phyloP scores from a whole-genome alignment of 352 stramenopile species.

The Phytopythium oedochilum region DNA sequence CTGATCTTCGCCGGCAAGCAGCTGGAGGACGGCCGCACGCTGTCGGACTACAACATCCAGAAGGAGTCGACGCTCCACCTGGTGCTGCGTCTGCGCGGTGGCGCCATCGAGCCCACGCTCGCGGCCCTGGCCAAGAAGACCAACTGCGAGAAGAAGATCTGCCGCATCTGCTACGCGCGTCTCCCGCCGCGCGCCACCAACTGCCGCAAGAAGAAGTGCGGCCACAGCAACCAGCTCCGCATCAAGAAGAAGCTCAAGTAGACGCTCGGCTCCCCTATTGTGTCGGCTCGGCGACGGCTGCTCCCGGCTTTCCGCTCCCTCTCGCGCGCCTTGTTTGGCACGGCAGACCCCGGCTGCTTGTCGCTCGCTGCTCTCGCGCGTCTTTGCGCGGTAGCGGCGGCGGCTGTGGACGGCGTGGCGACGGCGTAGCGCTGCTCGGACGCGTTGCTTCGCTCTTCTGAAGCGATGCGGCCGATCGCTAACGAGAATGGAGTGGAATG shows the following conservation, averaged over 20 bases:
- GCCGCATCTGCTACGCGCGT: constrained; percentile 99
- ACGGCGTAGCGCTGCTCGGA: neutral
- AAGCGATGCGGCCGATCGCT: neutral
- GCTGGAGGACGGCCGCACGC: constrained; percentile 94
- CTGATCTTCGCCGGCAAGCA: constrained; percentile 99
- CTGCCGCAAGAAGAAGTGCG: constrained; percentile 99
- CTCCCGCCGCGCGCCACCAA: constrained; percentile 98
- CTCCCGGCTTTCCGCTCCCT: neutral
- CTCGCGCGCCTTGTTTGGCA: neutral
- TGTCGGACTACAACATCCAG: constrained; percentile 95
- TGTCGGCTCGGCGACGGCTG: constrained; percentile 3
- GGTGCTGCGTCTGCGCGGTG: constrained; percentile 92
- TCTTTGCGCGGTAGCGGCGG: neutral
- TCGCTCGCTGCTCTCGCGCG: neutral
- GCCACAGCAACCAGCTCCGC: constrained; percentile 99
- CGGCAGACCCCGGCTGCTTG: neutral
- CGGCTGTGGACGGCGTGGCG: neutral
- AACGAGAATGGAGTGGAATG: constrained; percentile 7
- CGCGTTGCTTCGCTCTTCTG: neutral
- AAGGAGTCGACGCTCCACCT: constrained; percentile 97
- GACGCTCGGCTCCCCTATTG: constrained; percentile 18
- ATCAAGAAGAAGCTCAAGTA: constrained; percentile 99
- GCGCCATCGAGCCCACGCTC: constrained; percentile 95
- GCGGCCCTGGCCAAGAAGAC: constrained; percentile 98
- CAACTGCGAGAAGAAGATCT: constrained; percentile 99